These are phyloP conservation scores for Chalara sp. DNA, from an alignment of 2,329 filamentous ascomycete species.

Conservation along the genomic window DNA sequence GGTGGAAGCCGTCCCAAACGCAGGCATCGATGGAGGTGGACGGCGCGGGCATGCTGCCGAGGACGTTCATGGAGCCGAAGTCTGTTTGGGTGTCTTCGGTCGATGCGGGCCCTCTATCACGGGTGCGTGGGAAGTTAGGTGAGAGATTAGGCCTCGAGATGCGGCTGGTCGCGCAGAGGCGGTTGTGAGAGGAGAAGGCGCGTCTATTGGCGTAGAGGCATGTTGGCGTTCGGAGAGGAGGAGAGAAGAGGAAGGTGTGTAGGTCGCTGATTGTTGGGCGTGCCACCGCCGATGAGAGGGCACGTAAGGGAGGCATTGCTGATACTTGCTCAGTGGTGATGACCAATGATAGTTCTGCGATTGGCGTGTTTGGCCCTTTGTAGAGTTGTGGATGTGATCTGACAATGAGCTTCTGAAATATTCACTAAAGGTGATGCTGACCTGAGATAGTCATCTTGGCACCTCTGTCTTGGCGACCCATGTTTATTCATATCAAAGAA, in stretches of 20 bases:
- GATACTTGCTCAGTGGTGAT: too few species aligned
- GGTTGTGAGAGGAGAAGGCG: background rate
- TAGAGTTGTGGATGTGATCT: too few species aligned
- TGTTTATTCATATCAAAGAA: too few species aligned
- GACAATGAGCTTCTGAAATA: too few species aligned
- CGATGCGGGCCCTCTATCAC: constrained; percentile 54
- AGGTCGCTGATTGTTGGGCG: constrained; percentile 23
- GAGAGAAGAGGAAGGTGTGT: constrained; percentile 15
- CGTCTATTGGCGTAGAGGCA: background rate
- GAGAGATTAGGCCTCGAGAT: too few species aligned
- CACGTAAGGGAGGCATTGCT: too few species aligned
- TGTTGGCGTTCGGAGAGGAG: background rate
- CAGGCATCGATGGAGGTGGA: constrained; percentile 81
- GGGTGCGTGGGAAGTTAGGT: constrained; percentile 17
- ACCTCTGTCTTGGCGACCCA: too few species aligned
- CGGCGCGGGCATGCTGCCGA: constrained; percentile 67
- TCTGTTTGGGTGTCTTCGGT: constrained; percentile 60
- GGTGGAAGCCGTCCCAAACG: constrained; percentile 73
- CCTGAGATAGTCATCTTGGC: too few species aligned
- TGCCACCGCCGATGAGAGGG: background rate
- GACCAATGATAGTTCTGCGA: too few species aligned
- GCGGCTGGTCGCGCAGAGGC: background rate
- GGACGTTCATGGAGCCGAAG: constrained; percentile 71
- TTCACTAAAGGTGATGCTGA: too few species aligned
- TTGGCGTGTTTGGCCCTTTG: too few species aligned